phyloP scores from a whole-genome alignment of 257 asterid genomes.

The Scutellaria minor region DNA sequence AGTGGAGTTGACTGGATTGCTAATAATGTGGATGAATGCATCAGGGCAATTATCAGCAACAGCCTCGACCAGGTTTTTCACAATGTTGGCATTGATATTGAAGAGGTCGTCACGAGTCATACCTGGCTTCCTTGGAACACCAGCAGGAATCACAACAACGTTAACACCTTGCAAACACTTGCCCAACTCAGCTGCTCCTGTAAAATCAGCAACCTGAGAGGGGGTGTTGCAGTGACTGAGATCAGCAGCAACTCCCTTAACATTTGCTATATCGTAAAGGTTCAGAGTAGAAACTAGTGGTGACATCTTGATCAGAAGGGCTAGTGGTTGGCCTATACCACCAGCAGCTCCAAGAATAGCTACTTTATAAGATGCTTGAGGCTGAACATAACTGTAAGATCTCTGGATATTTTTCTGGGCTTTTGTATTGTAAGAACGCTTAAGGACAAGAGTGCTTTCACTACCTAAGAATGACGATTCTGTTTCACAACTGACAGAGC shows the following conservation, averaged over 20 bases:
- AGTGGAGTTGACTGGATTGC: conserved; percentile 89
- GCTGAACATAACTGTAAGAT: conserved; percentile 53
- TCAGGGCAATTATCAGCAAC: conserved; percentile 86
- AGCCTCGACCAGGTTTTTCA: conserved; percentile 69
- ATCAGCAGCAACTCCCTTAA: conserved; percentile 87
- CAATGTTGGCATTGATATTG: conserved; percentile 79
- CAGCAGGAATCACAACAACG: conserved; percentile 87
- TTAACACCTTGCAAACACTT: conserved; percentile 66
- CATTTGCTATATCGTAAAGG: conserved; percentile 84
- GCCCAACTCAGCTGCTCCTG: conserved; percentile 70
- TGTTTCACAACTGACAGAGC: conserved; percentile 45
- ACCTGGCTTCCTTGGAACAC: conserved; percentile 90
- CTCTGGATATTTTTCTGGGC: conserved; percentile 46
- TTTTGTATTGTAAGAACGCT: conserved; percentile 41
- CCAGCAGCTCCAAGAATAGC: conserved; percentile 89
- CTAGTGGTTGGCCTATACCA: conserved; percentile 88
- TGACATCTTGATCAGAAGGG: conserved; percentile 85
- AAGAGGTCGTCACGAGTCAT: conserved; percentile 92
- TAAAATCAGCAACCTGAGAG: conserved; percentile 66
- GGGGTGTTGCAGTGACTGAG: conserved; percentile 94
- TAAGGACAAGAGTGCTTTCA: conserved; percentile 52
- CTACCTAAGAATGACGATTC: conserved; percentile 58
- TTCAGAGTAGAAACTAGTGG: conserved; percentile 72
- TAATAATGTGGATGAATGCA: conserved; percentile 82
- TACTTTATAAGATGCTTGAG: conserved; percentile 86